A percentile compares a stretch with the other conserved stretches of the same genome.
phyloP scores from a whole-genome alignment of 1,284 basidiomycete genomes.

The Omphalotus olearius region DNA sequence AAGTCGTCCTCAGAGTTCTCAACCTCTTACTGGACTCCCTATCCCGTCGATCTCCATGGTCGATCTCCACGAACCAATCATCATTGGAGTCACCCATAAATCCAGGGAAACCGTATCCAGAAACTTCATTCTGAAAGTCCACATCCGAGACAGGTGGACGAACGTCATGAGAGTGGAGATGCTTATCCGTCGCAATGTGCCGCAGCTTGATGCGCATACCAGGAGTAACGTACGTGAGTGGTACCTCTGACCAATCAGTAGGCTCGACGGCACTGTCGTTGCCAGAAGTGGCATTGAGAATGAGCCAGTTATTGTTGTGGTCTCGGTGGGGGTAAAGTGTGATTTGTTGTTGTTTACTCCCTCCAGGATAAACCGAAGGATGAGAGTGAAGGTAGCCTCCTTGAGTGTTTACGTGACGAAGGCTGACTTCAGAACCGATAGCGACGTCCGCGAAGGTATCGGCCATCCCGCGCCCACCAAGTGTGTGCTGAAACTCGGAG shows the following conservation, averaged over 20 bases:
- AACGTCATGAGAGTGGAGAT: conserved; percentile 91
- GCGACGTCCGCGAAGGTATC: conserved; percentile 93
- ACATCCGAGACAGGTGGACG: conserved; percentile 96
- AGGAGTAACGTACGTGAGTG: conserved; percentile 62
- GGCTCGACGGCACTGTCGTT: conserved; percentile 32
- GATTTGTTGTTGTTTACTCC: conserved; percentile 93
- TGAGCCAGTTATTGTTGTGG: conserved; percentile 86
- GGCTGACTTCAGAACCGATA: conserved; percentile 77
- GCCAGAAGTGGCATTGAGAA: conserved; percentile 65
- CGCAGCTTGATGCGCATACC: conserved; percentile 79
- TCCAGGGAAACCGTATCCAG: conserved; percentile 88
- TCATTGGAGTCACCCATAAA: conserved; percentile 91
- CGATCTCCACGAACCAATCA: conserved; percentile 93
- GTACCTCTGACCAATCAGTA: conserved; percentile 53
- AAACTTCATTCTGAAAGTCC: conserved; percentile 99
- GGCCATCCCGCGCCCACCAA: conserved; percentile 86
- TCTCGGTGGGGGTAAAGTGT: conserved; percentile 97
- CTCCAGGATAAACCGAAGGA: conserved; percentile 81
- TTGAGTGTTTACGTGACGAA: conserved; percentile 94
- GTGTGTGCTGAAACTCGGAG: conserved; percentile 95
- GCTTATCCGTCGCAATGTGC: conserved; percentile 80
- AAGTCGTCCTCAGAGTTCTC: conserved; percentile 78
- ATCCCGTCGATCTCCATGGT: conserved; percentile 60
- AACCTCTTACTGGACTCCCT: conserved; percentile 67
- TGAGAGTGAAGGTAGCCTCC: conserved; percentile 99